Conservation (phyloP, 2,329 filamentous ascomycete species). For the Penicillium palitans region DNA sequence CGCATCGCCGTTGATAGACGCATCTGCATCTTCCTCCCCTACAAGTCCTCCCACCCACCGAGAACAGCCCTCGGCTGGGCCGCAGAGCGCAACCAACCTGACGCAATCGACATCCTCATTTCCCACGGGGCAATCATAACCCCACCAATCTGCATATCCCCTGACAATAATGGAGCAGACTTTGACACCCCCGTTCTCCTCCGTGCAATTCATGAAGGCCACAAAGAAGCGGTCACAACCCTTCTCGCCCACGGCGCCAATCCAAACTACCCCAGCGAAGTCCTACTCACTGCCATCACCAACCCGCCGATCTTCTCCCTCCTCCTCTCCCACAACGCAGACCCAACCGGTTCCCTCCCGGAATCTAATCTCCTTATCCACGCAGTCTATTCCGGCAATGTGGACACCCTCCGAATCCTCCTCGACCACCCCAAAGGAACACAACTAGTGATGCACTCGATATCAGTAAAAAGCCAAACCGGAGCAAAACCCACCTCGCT, state of each 20-base stretch:
- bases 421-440: neutral
- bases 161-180: too few species aligned
- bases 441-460: neutral
- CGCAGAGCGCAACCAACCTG: neutral
- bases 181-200: neutral
- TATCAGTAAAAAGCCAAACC: neutral
- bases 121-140: neutral
- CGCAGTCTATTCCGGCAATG: neutral
- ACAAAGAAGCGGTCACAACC: neutral
- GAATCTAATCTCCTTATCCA: neutral
- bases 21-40: neutral
- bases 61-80: neutral
- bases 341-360: neutral
- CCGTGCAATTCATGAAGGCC: neutral
- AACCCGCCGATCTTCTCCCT: neutral
- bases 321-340: neutral
- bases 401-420: neutral
- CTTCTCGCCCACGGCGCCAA: neutral
- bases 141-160: neutral
- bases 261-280: neutral
- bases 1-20: neutral
- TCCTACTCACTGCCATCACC: neutral
- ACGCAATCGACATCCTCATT: neutral
- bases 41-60: accelerated
- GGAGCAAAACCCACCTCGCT: neutral